A percentile compares a stretch with the other conserved stretches of the same genome.
phyloP scores from a whole-genome alignment of 164 flowering plant species.

The Annona squamosa region DNA sequence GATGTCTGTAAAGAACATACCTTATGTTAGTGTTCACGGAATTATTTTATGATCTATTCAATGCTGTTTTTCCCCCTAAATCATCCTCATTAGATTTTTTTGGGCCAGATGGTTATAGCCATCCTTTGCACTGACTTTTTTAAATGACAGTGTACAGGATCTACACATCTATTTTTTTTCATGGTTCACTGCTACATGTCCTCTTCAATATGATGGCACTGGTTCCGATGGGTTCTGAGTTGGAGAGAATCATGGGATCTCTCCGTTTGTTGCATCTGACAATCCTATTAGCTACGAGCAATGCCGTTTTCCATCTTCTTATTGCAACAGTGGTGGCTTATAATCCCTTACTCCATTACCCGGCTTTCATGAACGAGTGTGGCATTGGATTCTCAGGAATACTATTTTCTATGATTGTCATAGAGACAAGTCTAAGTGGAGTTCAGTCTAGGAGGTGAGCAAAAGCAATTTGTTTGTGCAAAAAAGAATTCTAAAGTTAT shows the following conservation, averaged over 20 bases:
- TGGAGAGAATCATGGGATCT: conserved; percentile 98
- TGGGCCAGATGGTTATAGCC: neutral
- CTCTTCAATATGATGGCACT: conserved; percentile 93
- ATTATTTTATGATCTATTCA: neutral
- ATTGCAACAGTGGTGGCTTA: conserved; percentile 57
- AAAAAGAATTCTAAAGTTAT: neutral
- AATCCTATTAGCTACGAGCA: conserved; percentile 68
- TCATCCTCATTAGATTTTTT: neutral
- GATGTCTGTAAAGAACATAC: neutral
- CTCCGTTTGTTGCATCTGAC: conserved; percentile 59
- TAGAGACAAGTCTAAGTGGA: conserved; percentile 92
- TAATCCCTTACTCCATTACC: conserved; percentile 46
- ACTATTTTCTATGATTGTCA: conserved; percentile 92
- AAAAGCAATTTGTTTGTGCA: neutral
- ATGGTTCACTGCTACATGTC: conserved; percentile 88
- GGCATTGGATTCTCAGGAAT: conserved; percentile 95
- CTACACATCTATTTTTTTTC: conserved; percentile 71
- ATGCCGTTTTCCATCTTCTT: conserved; percentile 73
- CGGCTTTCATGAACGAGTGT: conserved; percentile 66
- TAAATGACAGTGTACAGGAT: conserved; percentile 76
- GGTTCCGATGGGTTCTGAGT: conserved; percentile 90
- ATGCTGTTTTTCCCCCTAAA: neutral
- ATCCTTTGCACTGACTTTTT: conserved; percentile 10
- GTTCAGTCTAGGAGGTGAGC: conserved; percentile 79
- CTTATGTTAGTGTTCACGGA: neutral